phyloP scores from a whole-genome alignment of 2,329 filamentous ascomycete species.

The Scleromitrula shiraiana region DNA sequence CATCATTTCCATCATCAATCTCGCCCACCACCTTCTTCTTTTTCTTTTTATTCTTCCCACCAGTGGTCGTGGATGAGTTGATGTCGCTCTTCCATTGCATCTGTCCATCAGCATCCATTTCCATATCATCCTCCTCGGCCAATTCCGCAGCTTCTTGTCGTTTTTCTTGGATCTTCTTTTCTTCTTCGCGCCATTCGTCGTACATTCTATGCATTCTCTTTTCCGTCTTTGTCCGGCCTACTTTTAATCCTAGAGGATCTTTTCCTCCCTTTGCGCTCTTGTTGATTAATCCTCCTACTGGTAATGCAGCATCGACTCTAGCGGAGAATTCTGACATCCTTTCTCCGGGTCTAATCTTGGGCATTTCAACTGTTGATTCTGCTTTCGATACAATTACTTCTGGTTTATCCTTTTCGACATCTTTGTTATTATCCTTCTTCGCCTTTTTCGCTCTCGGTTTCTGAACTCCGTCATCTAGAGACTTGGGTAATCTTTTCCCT shows the following conservation, averaged over 20 bases:
- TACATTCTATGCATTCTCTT: constrained; percentile 74
- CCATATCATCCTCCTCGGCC: constrained; percentile 27
- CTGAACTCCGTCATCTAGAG: constrained; percentile 63
- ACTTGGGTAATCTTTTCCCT: constrained; percentile 51
- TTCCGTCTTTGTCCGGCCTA: constrained; percentile 73
- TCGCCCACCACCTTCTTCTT: constrained; percentile 37
- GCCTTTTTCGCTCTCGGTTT: constrained; percentile 24
- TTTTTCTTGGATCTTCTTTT: constrained; percentile 39
- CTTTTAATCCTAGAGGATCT: constrained; percentile 57
- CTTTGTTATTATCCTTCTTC: constrained; percentile 19
- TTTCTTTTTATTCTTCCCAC: constrained; percentile 17
- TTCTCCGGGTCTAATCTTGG: constrained; percentile 77
- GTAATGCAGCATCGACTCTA: constrained; percentile 78
- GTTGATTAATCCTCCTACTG: constrained; percentile 61
- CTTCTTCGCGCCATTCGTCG: constrained; percentile 66
- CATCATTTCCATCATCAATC: constrained; percentile 29
- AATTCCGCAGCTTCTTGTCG: constrained; percentile 24
- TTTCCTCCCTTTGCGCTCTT: constrained; percentile 52
- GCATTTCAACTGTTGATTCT: constrained; percentile 33
- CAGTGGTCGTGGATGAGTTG: constrained; percentile 37
- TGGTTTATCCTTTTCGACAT: constrained; percentile 10
- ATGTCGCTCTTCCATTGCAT: constrained; percentile 54
- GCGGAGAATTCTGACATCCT: constrained; percentile 71
- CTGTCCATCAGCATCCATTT: constrained; percentile 26
- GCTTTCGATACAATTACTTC: constrained; percentile 16